A percentile compares a stretch with the other conserved stretches of the same genome.
phyloP scores from a whole-genome alignment of 1,139 yeast genomes.

The Candida sanyaensis region DNA sequence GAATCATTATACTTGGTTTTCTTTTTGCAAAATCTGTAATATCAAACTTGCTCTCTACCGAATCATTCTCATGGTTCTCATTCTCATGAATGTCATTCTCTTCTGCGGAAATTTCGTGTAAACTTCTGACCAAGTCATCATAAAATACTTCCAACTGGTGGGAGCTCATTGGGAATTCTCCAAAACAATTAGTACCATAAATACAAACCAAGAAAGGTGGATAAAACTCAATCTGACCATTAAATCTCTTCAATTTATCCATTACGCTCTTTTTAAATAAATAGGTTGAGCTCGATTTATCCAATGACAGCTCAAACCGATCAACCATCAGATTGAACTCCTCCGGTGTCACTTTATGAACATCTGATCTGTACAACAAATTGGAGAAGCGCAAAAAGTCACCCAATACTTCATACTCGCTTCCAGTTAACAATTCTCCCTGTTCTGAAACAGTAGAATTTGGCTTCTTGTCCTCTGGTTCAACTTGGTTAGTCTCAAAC shows the following conservation, averaged over 20 bases:
- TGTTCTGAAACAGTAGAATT: constrained; percentile 4
- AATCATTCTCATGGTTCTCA: not conserved
- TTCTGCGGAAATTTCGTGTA: constrained; percentile 13
- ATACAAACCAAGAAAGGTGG: constrained; percentile 25
- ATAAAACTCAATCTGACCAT: constrained; percentile 21
- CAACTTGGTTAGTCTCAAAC: constrained; percentile 20
- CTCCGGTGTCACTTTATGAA: constrained; percentile 15
- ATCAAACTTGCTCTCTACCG: constrained; percentile 18
- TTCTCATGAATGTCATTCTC: not conserved
- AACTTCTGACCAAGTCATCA: constrained; percentile 21
- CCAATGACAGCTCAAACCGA: constrained; percentile 9
- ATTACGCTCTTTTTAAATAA: constrained; percentile 17
- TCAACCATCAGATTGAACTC: constrained; percentile 18
- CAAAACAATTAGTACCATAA: constrained; percentile 15
- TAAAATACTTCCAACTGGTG: constrained; percentile 19
- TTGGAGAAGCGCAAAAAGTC: constrained; percentile 16
- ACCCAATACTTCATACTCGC: constrained; percentile 8
- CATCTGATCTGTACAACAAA: constrained; percentile 16
- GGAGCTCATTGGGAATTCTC: constrained; percentile 8
- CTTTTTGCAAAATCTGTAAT: constrained; percentile 23
- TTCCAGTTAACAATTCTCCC: constrained; percentile 3
- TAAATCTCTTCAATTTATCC: constrained; percentile 18
- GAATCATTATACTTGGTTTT: constrained; percentile 22
- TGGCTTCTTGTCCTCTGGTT: not conserved
- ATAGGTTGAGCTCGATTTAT: constrained; percentile 12